Evolutionary conservation across 2,329 filamentous ascomycete genomes (phyloP).

Genomic region (Cyclaneusma minus): DNA sequence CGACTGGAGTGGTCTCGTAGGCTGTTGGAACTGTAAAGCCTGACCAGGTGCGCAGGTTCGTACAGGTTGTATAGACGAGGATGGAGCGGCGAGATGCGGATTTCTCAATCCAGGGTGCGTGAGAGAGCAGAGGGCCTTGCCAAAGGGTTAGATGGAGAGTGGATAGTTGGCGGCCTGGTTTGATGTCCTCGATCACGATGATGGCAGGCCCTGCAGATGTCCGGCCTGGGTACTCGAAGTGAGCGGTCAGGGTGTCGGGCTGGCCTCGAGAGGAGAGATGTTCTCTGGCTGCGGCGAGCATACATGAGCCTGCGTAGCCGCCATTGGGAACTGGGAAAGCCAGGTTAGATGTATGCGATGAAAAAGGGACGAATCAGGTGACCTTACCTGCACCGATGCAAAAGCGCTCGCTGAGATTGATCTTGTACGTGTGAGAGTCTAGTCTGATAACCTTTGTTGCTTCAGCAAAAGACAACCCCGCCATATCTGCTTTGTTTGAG

Average conservation of each 20-base stretch:
- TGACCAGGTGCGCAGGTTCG: slow-evolving; percentile 38
- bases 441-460: no score
- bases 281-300: slow-evolving; percentile 37
- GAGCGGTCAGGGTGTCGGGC: slow-evolving; percentile 42
- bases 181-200: slow-evolving; percentile 40
- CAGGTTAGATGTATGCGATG: slow-evolving; percentile 1
- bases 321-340: slow-evolving; percentile 45
- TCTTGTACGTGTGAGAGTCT: no score
- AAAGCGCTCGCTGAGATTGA: no score
- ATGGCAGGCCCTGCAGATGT: slow-evolving; percentile 36
- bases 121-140: slow-evolving; percentile 21
- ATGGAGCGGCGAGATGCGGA: slow-evolving; percentile 35
- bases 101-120: slow-evolving; percentile 15
- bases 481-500: no score
- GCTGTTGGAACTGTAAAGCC: slow-evolving; percentile 36
- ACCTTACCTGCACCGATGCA: no score
- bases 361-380: not conserved
- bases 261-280: slow-evolving; percentile 39
- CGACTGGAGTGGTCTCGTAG: slow-evolving; percentile 34
- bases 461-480: no score
- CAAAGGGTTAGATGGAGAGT: slow-evolving; percentile 41
- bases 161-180: slow-evolving; percentile 42
- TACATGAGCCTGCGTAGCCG: slow-evolving; percentile 45
- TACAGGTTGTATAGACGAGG: slow-evolving; percentile 44
- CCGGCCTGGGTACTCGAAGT: slow-evolving; percentile 45